These are phyloP conservation scores for Chrysoporthe cubensis DNA, from an alignment of 2,329 filamentous ascomycete species.

Conservation along the genomic window DNA sequence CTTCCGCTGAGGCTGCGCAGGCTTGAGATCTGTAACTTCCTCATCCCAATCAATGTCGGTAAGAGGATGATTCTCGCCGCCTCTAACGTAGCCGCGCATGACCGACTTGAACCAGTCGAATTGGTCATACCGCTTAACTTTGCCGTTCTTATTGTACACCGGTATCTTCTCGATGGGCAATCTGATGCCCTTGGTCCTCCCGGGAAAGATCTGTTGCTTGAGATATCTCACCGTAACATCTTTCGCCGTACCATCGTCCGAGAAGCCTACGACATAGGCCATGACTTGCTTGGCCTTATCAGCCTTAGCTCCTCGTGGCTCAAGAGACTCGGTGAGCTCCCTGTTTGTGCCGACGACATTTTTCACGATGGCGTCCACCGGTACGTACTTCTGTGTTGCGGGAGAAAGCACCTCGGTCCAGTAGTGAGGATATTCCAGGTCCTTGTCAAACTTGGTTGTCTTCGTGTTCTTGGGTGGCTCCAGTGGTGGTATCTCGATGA, in stretches of 20 bases:
- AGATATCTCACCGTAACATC: slow-evolving; percentile 94
- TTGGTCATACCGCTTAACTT: slow-evolving; percentile 74
- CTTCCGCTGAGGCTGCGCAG: slow-evolving; percentile 73
- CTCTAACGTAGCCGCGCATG: slow-evolving; percentile 71
- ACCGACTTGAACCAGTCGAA: slow-evolving; percentile 88
- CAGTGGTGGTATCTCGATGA: slow-evolving; percentile 58
- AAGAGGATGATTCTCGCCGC: slow-evolving; percentile 51
- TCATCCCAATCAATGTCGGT: slow-evolving; percentile 80
- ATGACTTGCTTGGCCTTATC: slow-evolving; percentile 88
- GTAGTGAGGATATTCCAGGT: slow-evolving; percentile 84
- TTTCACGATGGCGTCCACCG: slow-evolving; percentile 77
- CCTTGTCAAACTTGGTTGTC: slow-evolving; percentile 64
- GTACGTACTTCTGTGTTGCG: slow-evolving; percentile 75
- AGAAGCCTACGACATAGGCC: slow-evolving; percentile 84
- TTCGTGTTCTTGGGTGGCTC: slow-evolving; percentile 36
- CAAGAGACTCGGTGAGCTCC: slow-evolving; percentile 74
- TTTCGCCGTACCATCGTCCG: slow-evolving; percentile 84
- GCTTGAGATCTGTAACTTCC: slow-evolving; percentile 75
- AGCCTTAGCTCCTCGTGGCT: slow-evolving; percentile 80
- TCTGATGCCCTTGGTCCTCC: slow-evolving; percentile 85
- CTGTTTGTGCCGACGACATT: slow-evolving; percentile 71
- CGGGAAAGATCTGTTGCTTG: slow-evolving; percentile 78
- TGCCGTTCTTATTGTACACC: slow-evolving; percentile 76
- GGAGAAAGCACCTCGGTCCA: slow-evolving; percentile 92
- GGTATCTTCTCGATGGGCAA: slow-evolving; percentile 80